Percentiles rank a stretch among this genome's conserved stretches.
Evolutionary conservation across 306 rosid species (phyloP).

Genomic region (Castanea mollissima): DNA sequence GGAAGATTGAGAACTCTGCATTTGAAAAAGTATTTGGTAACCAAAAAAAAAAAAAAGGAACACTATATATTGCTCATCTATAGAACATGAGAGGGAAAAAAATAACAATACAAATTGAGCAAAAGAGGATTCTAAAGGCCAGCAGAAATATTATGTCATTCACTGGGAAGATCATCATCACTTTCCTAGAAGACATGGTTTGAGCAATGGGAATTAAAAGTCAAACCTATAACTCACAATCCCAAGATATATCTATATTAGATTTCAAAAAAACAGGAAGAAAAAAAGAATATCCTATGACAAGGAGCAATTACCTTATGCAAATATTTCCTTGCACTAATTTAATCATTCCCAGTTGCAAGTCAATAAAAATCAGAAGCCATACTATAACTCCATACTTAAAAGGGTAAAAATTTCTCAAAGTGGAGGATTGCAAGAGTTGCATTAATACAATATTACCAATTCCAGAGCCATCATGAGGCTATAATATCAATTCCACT

Average conservation of each 20-base stretch:
- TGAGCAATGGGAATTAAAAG: not conserved
- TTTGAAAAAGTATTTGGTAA: slow-evolving; percentile 6
- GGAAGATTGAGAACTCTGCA: slow-evolving; percentile 79
- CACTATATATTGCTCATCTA: not conserved
- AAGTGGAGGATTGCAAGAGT: not conserved
- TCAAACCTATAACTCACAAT: not conserved
- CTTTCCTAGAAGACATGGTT: not conserved
- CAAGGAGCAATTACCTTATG: not conserved
- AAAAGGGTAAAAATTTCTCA: not conserved
- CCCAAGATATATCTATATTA: not conserved
- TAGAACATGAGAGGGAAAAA: not conserved
- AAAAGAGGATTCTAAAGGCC: not conserved
- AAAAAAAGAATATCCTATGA: not conserved
- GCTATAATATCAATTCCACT: not conserved
- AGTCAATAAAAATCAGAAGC: not conserved
- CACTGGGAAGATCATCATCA: not conserved
- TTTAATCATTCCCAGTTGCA: too few relatives aligned
- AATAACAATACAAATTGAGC: not conserved
- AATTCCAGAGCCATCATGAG: not conserved
- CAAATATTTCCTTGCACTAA: not conserved
- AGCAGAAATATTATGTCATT: not conserved
- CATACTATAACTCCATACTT: not conserved
- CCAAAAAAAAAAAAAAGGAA: too few relatives aligned
- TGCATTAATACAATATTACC: not conserved
- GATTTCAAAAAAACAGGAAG: too few relatives aligned